phyloP scores from a whole-genome alignment of 192 early-diverging fungal genomes.

The Dissophora globulifera region DNA sequence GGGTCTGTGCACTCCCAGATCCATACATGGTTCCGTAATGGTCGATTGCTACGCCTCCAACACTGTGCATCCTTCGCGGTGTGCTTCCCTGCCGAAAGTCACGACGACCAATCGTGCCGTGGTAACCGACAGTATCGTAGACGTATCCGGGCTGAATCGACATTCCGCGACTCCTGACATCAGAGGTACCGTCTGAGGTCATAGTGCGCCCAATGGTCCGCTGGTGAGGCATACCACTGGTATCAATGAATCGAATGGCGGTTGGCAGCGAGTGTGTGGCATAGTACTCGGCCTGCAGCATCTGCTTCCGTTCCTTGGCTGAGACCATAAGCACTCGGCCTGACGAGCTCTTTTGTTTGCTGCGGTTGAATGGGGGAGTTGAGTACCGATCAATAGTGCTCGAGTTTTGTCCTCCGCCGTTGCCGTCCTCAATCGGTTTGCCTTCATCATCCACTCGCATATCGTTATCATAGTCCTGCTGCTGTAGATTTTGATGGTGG shows the following conservation, averaged over 20 bases:
- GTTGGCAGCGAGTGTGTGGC: conserved; percentile 34
- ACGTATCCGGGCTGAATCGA: not conserved
- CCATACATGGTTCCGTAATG: conserved; percentile 27
- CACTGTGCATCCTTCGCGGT: not conserved
- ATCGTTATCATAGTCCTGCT: not conserved
- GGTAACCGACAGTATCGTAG: conserved; percentile 34
- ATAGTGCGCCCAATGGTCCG: conserved; percentile 6
- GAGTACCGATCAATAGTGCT: conserved; percentile 17
- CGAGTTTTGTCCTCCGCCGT: not conserved
- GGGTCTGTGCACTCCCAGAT: not conserved
- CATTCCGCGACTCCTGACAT: not conserved
- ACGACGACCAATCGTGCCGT: conserved; percentile 16
- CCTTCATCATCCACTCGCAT: conserved; percentile 12
- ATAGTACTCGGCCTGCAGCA: conserved; percentile 50
- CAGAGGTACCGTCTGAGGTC: not conserved
- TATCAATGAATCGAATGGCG: conserved; percentile 38
- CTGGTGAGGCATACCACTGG: conserved; percentile 32
- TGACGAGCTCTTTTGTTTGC: conserved; percentile 8
- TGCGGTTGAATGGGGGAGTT: conserved; percentile 9
- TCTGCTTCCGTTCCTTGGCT: conserved; percentile 46
- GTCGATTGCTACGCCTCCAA: conserved; percentile 6
- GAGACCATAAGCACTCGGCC: conserved; percentile 34
- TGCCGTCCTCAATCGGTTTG: conserved; percentile 1
- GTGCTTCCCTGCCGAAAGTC: not conserved
- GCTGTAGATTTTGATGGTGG: conserved; percentile 25